Percentiles rank a stretch among this genome's conserved stretches.
Conservation (phyloP, 192 early-diverging fungal genomes). For the Coemansia sp. region DNA sequence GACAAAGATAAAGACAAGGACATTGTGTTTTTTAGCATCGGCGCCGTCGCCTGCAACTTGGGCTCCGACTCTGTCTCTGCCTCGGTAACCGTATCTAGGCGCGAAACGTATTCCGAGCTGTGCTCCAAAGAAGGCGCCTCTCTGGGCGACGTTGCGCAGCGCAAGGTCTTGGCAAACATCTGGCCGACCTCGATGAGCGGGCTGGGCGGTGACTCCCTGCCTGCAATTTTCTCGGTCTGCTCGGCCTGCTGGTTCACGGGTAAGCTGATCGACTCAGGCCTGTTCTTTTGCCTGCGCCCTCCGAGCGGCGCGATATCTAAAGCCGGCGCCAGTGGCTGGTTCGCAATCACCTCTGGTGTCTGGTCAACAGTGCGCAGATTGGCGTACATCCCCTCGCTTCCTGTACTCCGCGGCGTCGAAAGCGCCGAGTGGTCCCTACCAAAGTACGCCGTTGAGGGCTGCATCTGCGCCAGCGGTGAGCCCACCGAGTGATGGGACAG, state of each 20-base stretch:
- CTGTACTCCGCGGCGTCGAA: conserved; percentile 30
- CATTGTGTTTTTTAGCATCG: not conserved
- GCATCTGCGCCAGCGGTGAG: not conserved
- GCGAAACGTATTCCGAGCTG: not conserved
- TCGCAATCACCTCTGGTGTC: not conserved
- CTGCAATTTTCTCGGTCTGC: not conserved
- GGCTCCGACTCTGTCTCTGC: not conserved
- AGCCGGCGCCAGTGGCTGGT: not conserved
- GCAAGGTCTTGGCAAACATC: conserved; percentile 22
- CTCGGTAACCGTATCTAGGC: not conserved
- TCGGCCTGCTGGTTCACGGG: not conserved
- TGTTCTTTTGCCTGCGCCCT: conserved; percentile 3
- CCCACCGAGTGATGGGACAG: conserved; percentile 5
- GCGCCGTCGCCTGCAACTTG: not conserved
- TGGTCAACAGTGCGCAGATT: conserved; percentile 25
- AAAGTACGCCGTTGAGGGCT: not conserved
- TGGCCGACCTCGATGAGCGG: conserved; percentile 39
- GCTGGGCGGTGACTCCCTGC: conserved; percentile 26
- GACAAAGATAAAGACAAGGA: too few relatives aligned
- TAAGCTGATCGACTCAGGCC: not conserved
- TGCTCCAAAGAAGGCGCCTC: not conserved
- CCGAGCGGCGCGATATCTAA: not conserved
- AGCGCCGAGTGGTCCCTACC: conserved; percentile 1
- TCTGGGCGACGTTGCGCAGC: conserved; percentile 16
- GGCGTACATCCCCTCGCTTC: conserved; percentile 32